Conservation (phyloP, 306 rosid genomes). For the Vachellia pachyceras region DNA sequence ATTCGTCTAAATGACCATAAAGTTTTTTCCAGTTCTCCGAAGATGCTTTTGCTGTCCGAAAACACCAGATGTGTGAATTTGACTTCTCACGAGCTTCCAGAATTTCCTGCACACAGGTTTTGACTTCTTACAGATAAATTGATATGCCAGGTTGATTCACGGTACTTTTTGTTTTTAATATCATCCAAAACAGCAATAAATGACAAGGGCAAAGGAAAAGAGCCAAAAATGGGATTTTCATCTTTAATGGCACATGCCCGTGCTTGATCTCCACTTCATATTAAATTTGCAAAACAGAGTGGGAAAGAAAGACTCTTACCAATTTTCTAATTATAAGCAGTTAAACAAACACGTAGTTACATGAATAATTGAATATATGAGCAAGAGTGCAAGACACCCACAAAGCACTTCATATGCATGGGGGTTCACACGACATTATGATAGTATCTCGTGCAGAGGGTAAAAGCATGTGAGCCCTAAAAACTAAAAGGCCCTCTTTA, state of each 20-base stretch:
- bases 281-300: constrained; percentile 4
- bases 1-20: constrained; percentile 69
- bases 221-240: neutral
- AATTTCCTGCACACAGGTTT: constrained; percentile 67
- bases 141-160: neutral
- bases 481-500: neutral
- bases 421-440: neutral
- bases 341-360: neutral
- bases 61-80: constrained; percentile 74
- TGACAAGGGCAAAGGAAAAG: too few relatives aligned
- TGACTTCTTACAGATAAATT: constrained; percentile 21
- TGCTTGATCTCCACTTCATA: neutral
- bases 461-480: neutral
- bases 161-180: too few relatives aligned
- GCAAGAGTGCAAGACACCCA: neutral
- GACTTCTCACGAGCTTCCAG: constrained; percentile 69
- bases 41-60: constrained; percentile 78
- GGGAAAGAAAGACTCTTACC: neutral
- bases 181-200: too few relatives aligned
- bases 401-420: neutral
- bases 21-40: constrained; percentile 58
- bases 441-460: neutral
- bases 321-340: constrained; percentile 1
- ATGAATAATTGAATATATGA: neutral
- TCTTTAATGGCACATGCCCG: neutral